These are phyloP conservation scores for Lepraria neglecta DNA, from an alignment of 495 filamentous ascomycete genomes.

Conservation along the genomic window DNA sequence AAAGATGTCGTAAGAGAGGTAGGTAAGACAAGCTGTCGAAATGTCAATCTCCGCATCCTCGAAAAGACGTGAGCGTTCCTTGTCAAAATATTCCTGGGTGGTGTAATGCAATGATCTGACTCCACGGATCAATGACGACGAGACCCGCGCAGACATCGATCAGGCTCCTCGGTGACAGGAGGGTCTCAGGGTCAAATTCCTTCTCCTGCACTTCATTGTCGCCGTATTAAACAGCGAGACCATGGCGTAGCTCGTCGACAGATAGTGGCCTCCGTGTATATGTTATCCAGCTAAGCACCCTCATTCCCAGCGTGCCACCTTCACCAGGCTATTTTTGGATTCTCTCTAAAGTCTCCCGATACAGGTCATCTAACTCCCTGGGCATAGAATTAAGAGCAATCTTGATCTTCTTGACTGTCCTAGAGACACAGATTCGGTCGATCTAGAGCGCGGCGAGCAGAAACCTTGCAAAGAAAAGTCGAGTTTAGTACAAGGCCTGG, in stretches of 20 bases:
- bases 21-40: conserved; percentile 24
- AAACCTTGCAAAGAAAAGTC: conserved; percentile 8
- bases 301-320: conserved; percentile 6
- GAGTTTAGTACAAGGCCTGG: background rate
- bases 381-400: conserved; percentile 13
- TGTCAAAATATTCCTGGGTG: conserved; percentile 31
- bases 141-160: conserved; percentile 33
- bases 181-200: conserved; percentile 36
- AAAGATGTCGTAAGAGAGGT: conserved; percentile 12
- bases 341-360: conserved; percentile 28
- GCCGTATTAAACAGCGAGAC: conserved; percentile 33
- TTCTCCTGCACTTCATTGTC: background rate
- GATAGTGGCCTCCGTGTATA: conserved; percentile 19
- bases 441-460: conserved; percentile 17
- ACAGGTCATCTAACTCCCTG: conserved; percentile 22
- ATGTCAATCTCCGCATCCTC: conserved; percentile 20
- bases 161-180: conserved; percentile 36
- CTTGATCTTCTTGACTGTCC: conserved; percentile 15
- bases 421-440: conserved; percentile 7
- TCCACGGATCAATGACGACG: conserved; percentile 30
- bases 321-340: conserved; percentile 24
- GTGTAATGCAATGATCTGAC: conserved; percentile 30
- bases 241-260: conserved; percentile 32
- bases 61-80: conserved; percentile 8
- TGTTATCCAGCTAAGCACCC: conserved; percentile 23